These are phyloP conservation scores for Lactifluus subvellereus DNA, from an alignment of 768 basidiomycete species.

Conservation along the genomic window DNA sequence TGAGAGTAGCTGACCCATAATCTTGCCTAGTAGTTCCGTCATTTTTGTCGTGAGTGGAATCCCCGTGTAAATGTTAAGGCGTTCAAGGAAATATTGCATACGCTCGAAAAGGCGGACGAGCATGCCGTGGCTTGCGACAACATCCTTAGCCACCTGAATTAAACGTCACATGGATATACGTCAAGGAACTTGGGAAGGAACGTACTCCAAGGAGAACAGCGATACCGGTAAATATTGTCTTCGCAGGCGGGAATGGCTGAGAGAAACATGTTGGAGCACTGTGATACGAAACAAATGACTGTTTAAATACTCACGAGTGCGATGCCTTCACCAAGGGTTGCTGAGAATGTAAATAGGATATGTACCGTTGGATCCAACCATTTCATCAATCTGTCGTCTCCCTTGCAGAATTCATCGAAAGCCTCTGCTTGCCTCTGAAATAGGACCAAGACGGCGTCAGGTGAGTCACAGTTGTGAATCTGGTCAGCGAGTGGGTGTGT, in stretches of 20 bases:
- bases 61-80: background rate
- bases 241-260: background rate
- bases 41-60: background rate
- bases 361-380: background rate
- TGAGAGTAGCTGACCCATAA: background rate
- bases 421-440: background rate
- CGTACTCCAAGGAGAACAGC: background rate
- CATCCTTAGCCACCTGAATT: background rate
- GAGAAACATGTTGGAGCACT: background rate
- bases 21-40: background rate
- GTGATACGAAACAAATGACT: background rate
- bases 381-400: background rate
- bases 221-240: background rate
- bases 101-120: constrained; percentile 5
- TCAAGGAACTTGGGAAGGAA: too few species aligned
- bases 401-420: background rate
- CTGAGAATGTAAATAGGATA: background rate
- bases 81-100: constrained; percentile 1
- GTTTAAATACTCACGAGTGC: background rate
- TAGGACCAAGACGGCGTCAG: background rate
- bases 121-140: background rate
- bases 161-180: background rate
- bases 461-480: background rate
- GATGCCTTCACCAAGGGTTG: background rate
- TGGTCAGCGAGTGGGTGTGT: background rate